Conservation (phyloP, 768 basidiomycete species). For the Boletus vermiculosoides region DNA sequence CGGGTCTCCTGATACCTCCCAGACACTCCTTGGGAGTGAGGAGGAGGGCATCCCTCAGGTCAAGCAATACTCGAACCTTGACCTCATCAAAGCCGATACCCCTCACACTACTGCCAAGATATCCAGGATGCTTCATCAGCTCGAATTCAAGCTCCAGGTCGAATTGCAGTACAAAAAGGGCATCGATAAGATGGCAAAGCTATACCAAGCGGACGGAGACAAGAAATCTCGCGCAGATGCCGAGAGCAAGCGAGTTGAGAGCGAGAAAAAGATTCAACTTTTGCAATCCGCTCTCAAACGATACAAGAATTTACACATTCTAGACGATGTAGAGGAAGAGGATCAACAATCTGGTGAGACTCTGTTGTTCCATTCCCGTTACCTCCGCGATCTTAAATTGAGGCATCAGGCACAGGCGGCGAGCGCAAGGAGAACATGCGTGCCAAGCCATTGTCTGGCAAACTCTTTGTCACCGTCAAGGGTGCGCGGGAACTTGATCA, state of each 20-base stretch:
- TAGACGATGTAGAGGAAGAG: constrained; percentile 87
- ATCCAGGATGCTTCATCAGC: constrained; percentile 95
- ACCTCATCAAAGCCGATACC: constrained; percentile 96
- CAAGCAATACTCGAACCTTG: constrained; percentile 80
- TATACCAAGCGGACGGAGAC: constrained; percentile 96
- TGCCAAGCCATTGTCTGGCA: constrained; percentile 91
- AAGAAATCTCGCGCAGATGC: constrained; percentile 93
- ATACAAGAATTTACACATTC: constrained; percentile 93
- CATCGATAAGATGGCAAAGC: constrained; percentile 98
- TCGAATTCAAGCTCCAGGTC: constrained; percentile 98
- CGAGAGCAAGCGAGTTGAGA: constrained; percentile 90
- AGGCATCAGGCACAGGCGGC: constrained; percentile 57
- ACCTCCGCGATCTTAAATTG: constrained; percentile 27
- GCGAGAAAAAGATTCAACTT: constrained; percentile 94
- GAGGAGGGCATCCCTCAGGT: constrained; percentile 44
- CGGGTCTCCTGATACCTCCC: constrained; percentile 41
- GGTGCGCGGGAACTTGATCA: constrained; percentile 95
- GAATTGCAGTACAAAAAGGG: constrained; percentile 98
- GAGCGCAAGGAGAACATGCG: constrained; percentile 92
- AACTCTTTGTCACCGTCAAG: constrained; percentile 83
- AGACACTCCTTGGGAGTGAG: constrained; percentile 38
- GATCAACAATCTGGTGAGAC: constrained; percentile 64
- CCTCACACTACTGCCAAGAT: constrained; percentile 96
- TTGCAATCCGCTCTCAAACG: constrained; percentile 88
- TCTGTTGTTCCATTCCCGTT: neutral